A percentile compares a stretch with the other conserved stretches of the same genome.
Conservation (phyloP, 2,329 filamentous ascomycete species). For the Sphaerulina musiva region DNA sequence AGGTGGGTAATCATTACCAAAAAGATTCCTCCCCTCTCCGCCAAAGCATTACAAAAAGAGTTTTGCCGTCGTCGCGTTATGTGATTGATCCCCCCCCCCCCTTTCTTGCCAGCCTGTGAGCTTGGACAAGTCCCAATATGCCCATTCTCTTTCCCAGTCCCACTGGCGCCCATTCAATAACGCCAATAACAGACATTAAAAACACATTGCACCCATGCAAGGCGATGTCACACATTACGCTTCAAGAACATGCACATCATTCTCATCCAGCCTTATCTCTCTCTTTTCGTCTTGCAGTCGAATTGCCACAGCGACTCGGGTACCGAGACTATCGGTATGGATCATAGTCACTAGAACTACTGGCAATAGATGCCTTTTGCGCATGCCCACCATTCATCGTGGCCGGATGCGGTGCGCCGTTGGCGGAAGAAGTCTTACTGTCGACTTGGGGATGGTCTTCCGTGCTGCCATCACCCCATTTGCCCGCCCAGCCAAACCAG, state of each 20-base stretch:
- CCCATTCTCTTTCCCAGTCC: too few species aligned
- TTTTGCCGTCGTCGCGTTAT: too few species aligned
- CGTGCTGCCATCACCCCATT: constrained; percentile 17
- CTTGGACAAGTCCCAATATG: too few species aligned
- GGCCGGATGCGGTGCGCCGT: constrained; percentile 4
- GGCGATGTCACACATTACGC: neutral
- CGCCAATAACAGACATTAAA: neutral
- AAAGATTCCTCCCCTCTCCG: too few species aligned
- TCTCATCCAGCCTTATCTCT: constrained; percentile 3
- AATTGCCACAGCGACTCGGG: constrained; percentile 3
- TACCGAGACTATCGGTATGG: constrained; percentile 23
- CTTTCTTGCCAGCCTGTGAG: too few species aligned
- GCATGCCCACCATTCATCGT: constrained; percentile 11
- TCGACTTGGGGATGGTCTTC: constrained; percentile 9
- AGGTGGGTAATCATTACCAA: too few species aligned
- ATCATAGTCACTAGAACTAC: constrained; percentile 22
- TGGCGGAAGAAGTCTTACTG: constrained; percentile 3
- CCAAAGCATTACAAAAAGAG: too few species aligned
- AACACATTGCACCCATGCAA: neutral
- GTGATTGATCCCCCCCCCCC: too few species aligned
- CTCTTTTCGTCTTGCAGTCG: constrained; percentile 1
- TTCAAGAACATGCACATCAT: neutral
- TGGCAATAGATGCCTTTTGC: constrained; percentile 9
- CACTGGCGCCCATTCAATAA: neutral
- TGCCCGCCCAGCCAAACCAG: constrained; percentile 25